Percentiles rank a stretch among this genome's conserved stretches.
Evolutionary conservation across 2,329 filamentous ascomycete genomes (phyloP).

Genomic region (Pestalotiopsis sp.): DNA sequence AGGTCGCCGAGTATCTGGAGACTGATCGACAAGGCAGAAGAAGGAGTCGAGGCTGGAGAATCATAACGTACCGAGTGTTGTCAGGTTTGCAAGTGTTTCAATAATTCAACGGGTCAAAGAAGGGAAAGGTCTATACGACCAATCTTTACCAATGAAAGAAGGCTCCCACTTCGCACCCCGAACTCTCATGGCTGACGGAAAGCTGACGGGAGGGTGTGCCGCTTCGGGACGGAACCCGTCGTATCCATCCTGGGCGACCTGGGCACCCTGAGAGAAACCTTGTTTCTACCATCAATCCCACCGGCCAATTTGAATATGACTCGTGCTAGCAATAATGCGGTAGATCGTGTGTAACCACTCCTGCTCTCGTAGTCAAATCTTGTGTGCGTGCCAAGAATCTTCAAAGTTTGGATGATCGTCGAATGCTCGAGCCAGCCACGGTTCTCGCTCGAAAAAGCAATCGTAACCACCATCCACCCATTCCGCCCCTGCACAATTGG

Average conservation of each 20-base stretch:
- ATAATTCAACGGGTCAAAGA: neutral
- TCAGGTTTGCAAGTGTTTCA: too few relatives aligned
- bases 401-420: neutral
- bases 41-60: neutral
- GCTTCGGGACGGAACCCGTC: neutral
- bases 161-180: neutral
- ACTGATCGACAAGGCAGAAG: neutral
- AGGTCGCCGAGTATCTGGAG: neutral
- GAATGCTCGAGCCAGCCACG: too few relatives aligned
- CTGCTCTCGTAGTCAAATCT: too few relatives aligned
- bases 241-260: neutral
- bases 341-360: too few relatives aligned
- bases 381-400: neutral
- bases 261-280: neutral
- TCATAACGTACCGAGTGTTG: too few relatives aligned
- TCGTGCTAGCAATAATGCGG: neutral
- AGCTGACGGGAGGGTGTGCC: neutral
- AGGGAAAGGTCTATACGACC: neutral
- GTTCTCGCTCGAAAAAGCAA: neutral
- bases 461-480: neutral
- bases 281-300: neutral
- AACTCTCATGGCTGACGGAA: neutral
- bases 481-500: neutral
- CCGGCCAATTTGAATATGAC: neutral
- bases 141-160: neutral